Evolutionary conservation across 1,284 basidiomycete genomes (phyloP), one percentile per base, ranked within the genome.

Genomic region (Trichosporon sp.): DNA sequence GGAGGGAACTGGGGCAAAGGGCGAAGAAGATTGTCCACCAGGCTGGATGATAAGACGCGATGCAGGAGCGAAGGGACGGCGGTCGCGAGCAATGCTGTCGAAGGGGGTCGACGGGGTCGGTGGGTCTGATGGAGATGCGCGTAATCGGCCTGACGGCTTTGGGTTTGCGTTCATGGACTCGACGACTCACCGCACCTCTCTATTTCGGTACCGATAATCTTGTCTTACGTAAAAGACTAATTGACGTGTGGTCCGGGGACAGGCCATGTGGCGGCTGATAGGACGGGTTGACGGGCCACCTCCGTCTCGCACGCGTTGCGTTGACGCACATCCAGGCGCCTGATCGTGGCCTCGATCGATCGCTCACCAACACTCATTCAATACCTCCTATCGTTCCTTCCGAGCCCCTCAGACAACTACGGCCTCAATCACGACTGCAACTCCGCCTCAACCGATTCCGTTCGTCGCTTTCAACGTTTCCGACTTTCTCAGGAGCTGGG

Each of bases 321-420:
- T 60, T 31, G 56, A 60, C 27, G 56, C 56, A 64, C 64, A 23
- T 65, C 44, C 42, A 18, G 31, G 8, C 64, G 47, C 18, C 47
- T 32, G 31, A n/a, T 60, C 18, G 56, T 60, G 56, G 18, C 27
- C 56, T 51, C 56, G 56, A 60, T 51, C 56, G 56, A 60, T 60
- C 56, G 29, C 62, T 35, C 34, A 63, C 21, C 34, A 38, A 42
- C 62, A 42, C 21, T 23, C 21, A 47, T 25, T 21, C 21, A 51
- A 3, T 51, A 9, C 21, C 21, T 23, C 23, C 47, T 51, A n/a
- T 25, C 21, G 47, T 51, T 23, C 47, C 47, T 51, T 21, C 15
- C 18, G 3, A 5, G 11, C 9, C 11, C 47, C 0, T 25, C 21
- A 23, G 2, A 25, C 47, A 25, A 51, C 47, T 51, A 51, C 47